phyloP scores from a whole-genome alignment of 768 basidiomycete species.

The Agaricus subrufescens region DNA sequence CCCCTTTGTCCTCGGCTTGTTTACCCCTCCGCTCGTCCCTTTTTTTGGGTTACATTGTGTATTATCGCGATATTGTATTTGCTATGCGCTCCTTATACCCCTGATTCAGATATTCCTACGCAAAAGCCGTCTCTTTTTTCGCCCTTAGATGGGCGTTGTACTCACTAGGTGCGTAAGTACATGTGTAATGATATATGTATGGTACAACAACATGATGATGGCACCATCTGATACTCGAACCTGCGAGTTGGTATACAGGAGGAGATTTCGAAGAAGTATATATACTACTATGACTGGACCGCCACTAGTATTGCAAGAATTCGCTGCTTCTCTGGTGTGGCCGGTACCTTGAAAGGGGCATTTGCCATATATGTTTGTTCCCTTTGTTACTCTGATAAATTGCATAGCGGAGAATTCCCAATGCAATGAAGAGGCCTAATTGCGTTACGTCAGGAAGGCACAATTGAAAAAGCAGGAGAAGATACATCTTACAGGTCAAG shows the following conservation, averaged over 20 bases:
- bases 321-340: constrained; percentile 30
- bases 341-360: constrained; percentile 45
- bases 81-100: background rate
- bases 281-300: background rate
- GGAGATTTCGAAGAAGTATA: too few species aligned
- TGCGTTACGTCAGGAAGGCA: background rate
- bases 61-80: background rate
- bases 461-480: constrained; percentile 9
- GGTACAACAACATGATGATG: background rate
- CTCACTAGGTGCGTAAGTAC: background rate
- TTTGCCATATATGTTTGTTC: constrained; percentile 46
- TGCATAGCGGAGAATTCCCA: constrained; percentile 40
- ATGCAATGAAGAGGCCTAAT: constrained; percentile 37
- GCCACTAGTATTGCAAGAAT: constrained; percentile 32
- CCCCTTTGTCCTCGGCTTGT: background rate
- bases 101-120: background rate
- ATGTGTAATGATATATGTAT: background rate
- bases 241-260: too few species aligned
- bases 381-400: constrained; percentile 38
- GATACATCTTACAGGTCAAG: constrained; percentile 34
- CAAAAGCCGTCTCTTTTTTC: too few species aligned
- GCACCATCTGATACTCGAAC: too few species aligned
- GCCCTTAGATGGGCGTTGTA: background rate
- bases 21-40: background rate
- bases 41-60: background rate